A percentile compares a stretch with the other conserved stretches of the same genome.
Evolutionary conservation across 176 grass and related monocot species (phyloP).

Genomic region (Eragrostis nindensis): DNA sequence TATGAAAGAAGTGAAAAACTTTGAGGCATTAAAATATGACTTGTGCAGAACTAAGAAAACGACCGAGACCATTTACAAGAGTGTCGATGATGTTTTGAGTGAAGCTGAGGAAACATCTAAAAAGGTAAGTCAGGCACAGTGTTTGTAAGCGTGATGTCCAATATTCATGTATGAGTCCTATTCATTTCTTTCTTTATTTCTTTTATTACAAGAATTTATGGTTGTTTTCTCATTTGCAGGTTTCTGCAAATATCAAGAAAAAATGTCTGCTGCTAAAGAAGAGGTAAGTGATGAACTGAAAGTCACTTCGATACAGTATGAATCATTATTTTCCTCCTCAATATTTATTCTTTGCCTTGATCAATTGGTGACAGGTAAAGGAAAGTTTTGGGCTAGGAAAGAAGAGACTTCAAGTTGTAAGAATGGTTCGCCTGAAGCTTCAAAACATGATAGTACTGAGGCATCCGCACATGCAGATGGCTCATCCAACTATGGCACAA

Average conservation of each 20-base stretch:
- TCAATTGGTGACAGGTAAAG: slow-evolving; percentile 57
- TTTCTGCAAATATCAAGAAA: slow-evolving; percentile 69
- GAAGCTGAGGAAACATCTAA: slow-evolving; percentile 93
- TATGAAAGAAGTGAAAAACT: slow-evolving; percentile 15
- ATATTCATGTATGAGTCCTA: slow-evolving; percentile 1
- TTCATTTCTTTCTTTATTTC: slow-evolving; percentile 13
- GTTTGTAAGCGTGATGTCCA: neutral
- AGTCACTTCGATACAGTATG: neutral
- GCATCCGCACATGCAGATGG: slow-evolving; percentile 44
- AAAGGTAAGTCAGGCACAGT: slow-evolving; percentile 56
- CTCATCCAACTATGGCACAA: slow-evolving; percentile 33
- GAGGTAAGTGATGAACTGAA: slow-evolving; percentile 43
- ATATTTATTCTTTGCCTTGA: slow-evolving; percentile 24
- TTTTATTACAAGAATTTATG: slow-evolving; percentile 6
- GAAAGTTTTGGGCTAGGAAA: slow-evolving; percentile 67
- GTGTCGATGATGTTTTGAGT: slow-evolving; percentile 78
- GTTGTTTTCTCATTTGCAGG: slow-evolving; percentile 36
- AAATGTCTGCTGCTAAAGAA: slow-evolving; percentile 68
- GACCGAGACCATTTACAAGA: slow-evolving; percentile 75
- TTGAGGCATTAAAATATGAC: slow-evolving; percentile 16
- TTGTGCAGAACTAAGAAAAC: slow-evolving; percentile 65
- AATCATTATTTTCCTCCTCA: neutral
- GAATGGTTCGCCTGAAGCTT: slow-evolving; percentile 44
- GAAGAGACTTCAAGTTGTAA: slow-evolving; percentile 52
- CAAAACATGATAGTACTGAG: slow-evolving; percentile 40